A percentile compares a stretch with the other conserved stretches of the same genome.
phyloP scores from a whole-genome alignment of 208 protist species.

The Leishmania aethiopica region DNA sequence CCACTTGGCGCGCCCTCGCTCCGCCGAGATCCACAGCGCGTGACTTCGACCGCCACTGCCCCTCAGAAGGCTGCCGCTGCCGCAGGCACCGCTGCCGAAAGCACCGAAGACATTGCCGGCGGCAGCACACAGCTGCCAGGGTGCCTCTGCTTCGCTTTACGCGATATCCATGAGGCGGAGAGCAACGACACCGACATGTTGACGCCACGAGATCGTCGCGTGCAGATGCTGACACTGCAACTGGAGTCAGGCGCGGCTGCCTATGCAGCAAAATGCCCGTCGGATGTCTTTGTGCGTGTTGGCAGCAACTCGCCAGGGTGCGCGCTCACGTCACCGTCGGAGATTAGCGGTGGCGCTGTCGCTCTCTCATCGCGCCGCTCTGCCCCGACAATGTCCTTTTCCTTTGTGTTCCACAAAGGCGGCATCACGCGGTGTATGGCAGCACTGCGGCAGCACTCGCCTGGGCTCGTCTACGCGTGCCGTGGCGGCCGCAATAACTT shows the following conservation, averaged over 20 bases:
- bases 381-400: not conserved
- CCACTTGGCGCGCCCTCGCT: not conserved
- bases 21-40: not conserved
- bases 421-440: conserved; percentile 39
- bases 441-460: conserved; percentile 22
- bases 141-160: conserved; percentile 33
- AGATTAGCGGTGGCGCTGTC: not conserved
- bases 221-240: conserved; percentile 37
- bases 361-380: not conserved
- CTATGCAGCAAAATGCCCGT: conserved; percentile 12
- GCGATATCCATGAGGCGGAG: conserved; percentile 23
- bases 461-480: conserved; percentile 16
- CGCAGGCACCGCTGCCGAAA: not conserved
- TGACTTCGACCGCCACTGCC: not conserved
- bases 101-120: not conserved
- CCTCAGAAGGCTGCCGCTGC: not conserved
- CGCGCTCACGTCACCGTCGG: not conserved
- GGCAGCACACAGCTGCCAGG: not conserved
- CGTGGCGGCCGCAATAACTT: not conserved
- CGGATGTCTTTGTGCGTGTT: conserved; percentile 8
- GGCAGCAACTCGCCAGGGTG: not conserved
- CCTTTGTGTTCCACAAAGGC: conserved; percentile 44
- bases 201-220: conserved; percentile 37
- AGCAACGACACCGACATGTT: conserved; percentile 30
- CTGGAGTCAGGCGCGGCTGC: conserved; percentile 16